Conservation (phyloP, 2,329 filamentous ascomycete genomes). For the Trichophaea hybrida region DNA sequence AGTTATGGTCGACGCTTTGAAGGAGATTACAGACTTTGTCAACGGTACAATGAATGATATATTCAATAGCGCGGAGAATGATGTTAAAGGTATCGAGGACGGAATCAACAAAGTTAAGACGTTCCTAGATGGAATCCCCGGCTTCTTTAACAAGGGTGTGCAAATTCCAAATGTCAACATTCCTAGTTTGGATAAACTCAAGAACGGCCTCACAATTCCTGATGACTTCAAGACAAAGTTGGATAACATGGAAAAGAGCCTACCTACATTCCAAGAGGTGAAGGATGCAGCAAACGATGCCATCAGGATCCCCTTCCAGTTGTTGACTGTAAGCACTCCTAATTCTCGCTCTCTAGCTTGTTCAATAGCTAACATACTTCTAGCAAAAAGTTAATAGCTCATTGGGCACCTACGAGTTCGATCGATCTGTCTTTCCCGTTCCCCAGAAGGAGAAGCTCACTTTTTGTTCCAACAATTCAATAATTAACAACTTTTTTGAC, state of each 20-base stretch:
- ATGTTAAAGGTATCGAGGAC: slow-evolving; percentile 33
- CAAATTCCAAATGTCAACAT: slow-evolving; percentile 48
- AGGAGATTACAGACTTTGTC: slow-evolving; percentile 46
- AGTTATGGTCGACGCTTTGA: slow-evolving; percentile 48
- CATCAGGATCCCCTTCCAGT: slow-evolving; percentile 65
- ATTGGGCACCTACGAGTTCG: slow-evolving; percentile 61
- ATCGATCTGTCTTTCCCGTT: slow-evolving; percentile 63
- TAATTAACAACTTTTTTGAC: slow-evolving; percentile 71
- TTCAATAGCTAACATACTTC: slow-evolving; percentile 3
- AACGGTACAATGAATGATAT: slow-evolving; percentile 40
- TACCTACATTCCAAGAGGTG: slow-evolving; percentile 72
- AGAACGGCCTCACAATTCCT: slow-evolving; percentile 50
- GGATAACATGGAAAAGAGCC: slow-evolving; percentile 56
- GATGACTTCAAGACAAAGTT: slow-evolving; percentile 48
- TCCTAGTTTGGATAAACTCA: slow-evolving; percentile 49
- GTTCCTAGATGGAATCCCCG: slow-evolving; percentile 42
- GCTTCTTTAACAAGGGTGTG: slow-evolving; percentile 35
- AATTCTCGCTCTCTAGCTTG: background rate
- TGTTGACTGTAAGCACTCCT: slow-evolving; percentile 45
- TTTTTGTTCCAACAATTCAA: slow-evolving; percentile 78
- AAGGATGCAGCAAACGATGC: slow-evolving; percentile 65
- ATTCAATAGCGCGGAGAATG: slow-evolving; percentile 31
- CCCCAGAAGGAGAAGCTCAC: slow-evolving; percentile 67
- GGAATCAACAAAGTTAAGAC: slow-evolving; percentile 39
- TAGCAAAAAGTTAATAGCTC: slow-evolving; percentile 51